Evolutionary conservation across 1,284 basidiomycete genomes (phyloP).

Genomic region (Wallemia ichthyophaga): DNA sequence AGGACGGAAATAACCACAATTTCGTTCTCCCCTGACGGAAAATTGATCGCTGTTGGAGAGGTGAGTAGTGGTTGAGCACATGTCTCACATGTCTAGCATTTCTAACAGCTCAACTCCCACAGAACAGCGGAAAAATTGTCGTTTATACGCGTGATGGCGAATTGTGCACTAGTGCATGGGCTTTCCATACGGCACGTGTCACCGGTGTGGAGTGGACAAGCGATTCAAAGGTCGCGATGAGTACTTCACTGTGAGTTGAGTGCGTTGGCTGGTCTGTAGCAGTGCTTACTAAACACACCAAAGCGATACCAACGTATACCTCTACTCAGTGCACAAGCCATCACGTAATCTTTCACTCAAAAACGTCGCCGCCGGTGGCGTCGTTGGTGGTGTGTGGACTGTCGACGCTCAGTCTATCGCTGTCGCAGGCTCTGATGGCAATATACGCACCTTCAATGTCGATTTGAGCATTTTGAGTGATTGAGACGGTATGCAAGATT

Average conservation of each 20-base stretch:
- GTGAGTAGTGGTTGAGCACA: too few species aligned
- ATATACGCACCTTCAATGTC: slow-evolving; percentile 37
- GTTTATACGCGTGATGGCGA: slow-evolving; percentile 27
- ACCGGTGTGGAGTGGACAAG: slow-evolving; percentile 46
- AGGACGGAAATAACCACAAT: slow-evolving; percentile 41
- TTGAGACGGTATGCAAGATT: too few species aligned
- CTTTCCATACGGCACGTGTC: slow-evolving; percentile 58
- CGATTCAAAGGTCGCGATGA: slow-evolving; percentile 44
- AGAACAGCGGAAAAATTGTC: slow-evolving; percentile 50
- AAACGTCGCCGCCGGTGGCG: slow-evolving; percentile 54
- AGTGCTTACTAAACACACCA: not conserved
- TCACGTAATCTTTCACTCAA: slow-evolving; percentile 52
- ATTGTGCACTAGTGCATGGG: slow-evolving; percentile 46
- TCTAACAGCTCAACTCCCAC: not conserved
- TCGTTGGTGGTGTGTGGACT: slow-evolving; percentile 54
- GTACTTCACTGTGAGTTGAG: slow-evolving; percentile 31
- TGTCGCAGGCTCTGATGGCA: slow-evolving; percentile 55
- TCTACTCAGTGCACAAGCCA: slow-evolving; percentile 54
- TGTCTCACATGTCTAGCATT: too few species aligned
- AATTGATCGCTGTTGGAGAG: slow-evolving; percentile 46
- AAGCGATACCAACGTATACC: slow-evolving; percentile 59
- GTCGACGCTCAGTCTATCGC: slow-evolving; percentile 24
- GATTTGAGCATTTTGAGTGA: too few species aligned
- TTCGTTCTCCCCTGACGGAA: slow-evolving; percentile 49
- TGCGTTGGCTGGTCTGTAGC: not conserved